phyloP scores from a whole-genome alignment of 2,329 filamentous ascomycete genomes.

The Colletotrichum liriopes region DNA sequence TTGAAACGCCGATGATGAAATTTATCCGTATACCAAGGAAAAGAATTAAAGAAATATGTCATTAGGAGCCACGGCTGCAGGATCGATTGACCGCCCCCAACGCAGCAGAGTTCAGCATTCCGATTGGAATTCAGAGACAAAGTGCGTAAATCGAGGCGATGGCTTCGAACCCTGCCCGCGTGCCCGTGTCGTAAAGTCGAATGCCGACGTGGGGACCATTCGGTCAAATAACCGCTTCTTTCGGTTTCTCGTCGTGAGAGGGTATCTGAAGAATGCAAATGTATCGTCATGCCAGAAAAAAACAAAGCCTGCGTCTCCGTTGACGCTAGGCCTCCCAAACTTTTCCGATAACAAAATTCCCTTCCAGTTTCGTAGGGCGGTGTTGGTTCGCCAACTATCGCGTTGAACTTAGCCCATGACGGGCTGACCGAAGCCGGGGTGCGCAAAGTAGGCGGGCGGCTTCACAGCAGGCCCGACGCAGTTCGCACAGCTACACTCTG shows the following conservation, averaged over 20 bases:
- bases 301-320: constrained; percentile 40
- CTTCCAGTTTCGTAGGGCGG: constrained; percentile 30
- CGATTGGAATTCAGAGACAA: too few species aligned
- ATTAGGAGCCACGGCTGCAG: constrained; percentile 38
- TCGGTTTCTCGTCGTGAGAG: constrained; percentile 44
- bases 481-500: constrained; percentile 66
- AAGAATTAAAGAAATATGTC: constrained; percentile 46
- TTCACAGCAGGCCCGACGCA: constrained; percentile 63
- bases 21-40: constrained; percentile 46
- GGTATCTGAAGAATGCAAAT: constrained; percentile 46
- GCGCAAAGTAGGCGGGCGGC: constrained; percentile 63
- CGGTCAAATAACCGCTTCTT: constrained; percentile 42
- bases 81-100: background rate
- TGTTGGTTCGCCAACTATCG: background rate
- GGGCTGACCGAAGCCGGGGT: constrained; percentile 67
- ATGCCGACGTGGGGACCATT: constrained; percentile 37
- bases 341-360: constrained; percentile 42
- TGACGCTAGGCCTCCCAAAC: constrained; percentile 42
- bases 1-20: constrained; percentile 42
- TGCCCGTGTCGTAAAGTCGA: constrained; percentile 42
- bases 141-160: background rate
- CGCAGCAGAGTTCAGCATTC: background rate
- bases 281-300: constrained; percentile 44
- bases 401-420: constrained; percentile 66
- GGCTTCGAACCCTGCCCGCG: background rate